Evolutionary conservation across 1,139 yeast species (phyloP).

Genomic region (Yamadazyma membranifaciens): DNA sequence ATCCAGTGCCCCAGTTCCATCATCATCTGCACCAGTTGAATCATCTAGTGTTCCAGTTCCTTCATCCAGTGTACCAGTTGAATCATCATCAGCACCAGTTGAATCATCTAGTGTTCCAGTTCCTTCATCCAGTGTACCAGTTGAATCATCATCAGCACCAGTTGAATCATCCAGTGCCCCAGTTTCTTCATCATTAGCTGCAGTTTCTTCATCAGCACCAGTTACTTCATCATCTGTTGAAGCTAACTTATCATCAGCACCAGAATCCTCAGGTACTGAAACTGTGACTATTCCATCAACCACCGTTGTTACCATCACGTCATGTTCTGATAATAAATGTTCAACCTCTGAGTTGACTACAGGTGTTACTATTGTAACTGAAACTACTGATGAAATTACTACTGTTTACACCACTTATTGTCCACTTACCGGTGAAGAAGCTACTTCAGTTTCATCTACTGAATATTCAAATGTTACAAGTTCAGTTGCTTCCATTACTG

Average conservation of each 20-base stretch:
- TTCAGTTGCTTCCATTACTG: constrained; percentile 6
- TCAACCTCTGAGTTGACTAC: constrained; percentile 27
- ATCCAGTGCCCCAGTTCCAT: constrained; percentile 9
- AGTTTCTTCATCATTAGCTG: constrained; percentile 3
- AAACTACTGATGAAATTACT: constrained; percentile 14
- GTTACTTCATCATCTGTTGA: constrained; percentile 3
- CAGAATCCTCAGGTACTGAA: constrained; percentile 3
- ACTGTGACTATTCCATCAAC: constrained; percentile 7
- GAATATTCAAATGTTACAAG: constrained; percentile 11
- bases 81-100: constrained; percentile 12
- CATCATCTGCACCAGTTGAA: constrained; percentile 9
- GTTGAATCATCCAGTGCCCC: constrained; percentile 4
- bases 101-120: constrained; percentile 7
- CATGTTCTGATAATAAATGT: constrained; percentile 39
- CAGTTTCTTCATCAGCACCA: constrained; percentile 4
- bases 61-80: constrained; percentile 14
- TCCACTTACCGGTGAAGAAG: constrained; percentile 19
- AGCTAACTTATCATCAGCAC: constrained; percentile 1
- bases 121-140: not conserved
- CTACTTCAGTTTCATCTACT: constrained; percentile 22
- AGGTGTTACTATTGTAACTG: constrained; percentile 20
- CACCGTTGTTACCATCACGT: constrained; percentile 45
- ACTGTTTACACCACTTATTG: constrained; percentile 27
- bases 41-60: constrained; percentile 13
- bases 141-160: constrained; percentile 3